Evolutionary conservation across 345 rosid species (phyloP), one percentile per base, ranked within the genome.

Genomic region (Acer saccharum): DNA sequence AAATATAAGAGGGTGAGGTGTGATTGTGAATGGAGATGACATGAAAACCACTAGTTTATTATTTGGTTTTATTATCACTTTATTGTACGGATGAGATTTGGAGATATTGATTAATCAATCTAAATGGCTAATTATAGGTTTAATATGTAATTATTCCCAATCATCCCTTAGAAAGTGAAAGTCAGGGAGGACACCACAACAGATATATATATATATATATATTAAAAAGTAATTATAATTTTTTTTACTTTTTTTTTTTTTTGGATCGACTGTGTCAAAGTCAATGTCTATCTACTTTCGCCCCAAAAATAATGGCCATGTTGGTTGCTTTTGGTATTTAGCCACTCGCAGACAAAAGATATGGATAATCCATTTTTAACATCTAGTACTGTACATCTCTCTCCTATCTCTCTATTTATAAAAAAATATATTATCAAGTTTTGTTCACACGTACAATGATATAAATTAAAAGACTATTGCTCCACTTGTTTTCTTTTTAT

Each of bases 121-220:
- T 18, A 50, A 12, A 32, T 23, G 41, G 68, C 65, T 68, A 68
- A 35, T 76, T 83, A 71, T 60, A 23, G 72, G 12, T 75, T 79
- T 57, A 80, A 68, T n/a, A 29, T 1, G 73, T 67, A 74, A 85
- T 74, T 85, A 78, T 87, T 80, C 81, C 72, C 71, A 80, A 78
- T 79, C 81, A 85, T 85, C 72, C 20, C 66, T 32, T 43, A 71
- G 76, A 82, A 80, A 82, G 87, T 68, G 80, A 78, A 78, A 80
- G 79, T 76, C 41, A 35, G 78, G 83, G 72, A 14, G 43, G 68
- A 75, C 68, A 61, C 67, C 78, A 52, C 48, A 71, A 18, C 27
- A n/a, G 2, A 43, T 43, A 43, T 43, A 32, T 32, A 35, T 35
- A 32, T 32, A 4, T 32, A 35, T 4, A 4, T 35, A 35, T 35